Base-by-base conservation (phyloP, 495 filamentous ascomycete species). In the Filosporella fistucella region DNA sequence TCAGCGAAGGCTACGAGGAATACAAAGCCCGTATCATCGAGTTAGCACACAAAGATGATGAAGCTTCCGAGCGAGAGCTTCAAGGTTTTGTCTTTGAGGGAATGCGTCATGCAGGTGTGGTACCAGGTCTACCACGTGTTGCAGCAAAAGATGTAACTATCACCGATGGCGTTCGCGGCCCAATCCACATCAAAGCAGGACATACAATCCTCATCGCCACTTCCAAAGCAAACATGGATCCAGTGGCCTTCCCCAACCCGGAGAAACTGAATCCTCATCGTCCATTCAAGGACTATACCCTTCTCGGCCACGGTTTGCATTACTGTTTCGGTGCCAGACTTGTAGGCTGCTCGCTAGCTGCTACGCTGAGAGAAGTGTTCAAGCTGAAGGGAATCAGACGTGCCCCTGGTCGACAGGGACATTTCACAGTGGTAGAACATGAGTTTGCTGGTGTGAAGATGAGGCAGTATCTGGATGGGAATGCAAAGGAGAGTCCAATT, bases 251-350 rank as follows among this genome's bases (percentile, higher is more conserved):
- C 76, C 81, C 87, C 12, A 71, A 83, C 37, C 83, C 87, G 5
- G 68, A 80, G 9, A 63, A 75, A 33, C 76, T 93, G 28, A 76
- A 78, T 50, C 77, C 86, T 7, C 74, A 82, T 51, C 82, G 88
- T 4, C 82, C 85, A 0, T 56, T 88, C 11, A 76, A 80, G 20
- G 71, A 67, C 2, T 90, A 94, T 64, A 74, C 86, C 55, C 74
- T 83, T 58, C 80, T 85, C 56, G 78, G 77, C 33, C 59, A 73
- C 8, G 83, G 81, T 1, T 68, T 82, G 18, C 76, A 84, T 63
- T 69, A 71, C 11, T 81, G 76, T 51, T 74, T 89, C 24, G 85
- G 82, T 21, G 63, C 68, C 30, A 74, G 83, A 32, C 68, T 78
- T 24, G 80, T 75, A 56, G 71, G 81, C 38, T 69, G 79, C 10